Evolutionary conservation across 1,139 yeast species (phyloP).

Genomic region (Diutina neorugosa): DNA sequence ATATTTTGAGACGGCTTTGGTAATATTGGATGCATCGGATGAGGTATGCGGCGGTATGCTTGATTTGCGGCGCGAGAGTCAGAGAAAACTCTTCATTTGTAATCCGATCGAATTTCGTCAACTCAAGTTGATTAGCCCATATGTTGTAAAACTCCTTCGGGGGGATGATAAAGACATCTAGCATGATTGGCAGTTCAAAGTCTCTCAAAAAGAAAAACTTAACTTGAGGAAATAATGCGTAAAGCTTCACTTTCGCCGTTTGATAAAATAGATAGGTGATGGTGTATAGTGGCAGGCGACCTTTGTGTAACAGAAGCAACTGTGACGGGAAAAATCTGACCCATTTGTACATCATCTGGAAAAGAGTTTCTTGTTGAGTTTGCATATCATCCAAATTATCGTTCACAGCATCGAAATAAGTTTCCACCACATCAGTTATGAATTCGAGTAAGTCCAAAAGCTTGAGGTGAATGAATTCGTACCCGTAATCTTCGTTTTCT

Average conservation of each 20-base stretch:
- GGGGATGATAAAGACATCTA: slow-evolving; percentile 22
- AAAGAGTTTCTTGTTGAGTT: slow-evolving; percentile 23
- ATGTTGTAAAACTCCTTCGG: slow-evolving; percentile 13
- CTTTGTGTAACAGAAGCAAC: slow-evolving; percentile 13
- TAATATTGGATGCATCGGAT: slow-evolving; percentile 23
- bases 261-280: slow-evolving; percentile 24
- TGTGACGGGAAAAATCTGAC: slow-evolving; percentile 24
- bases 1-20: slow-evolving; percentile 13
- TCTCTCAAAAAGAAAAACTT: slow-evolving; percentile 30
- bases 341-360: slow-evolving; percentile 28
- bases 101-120: neutral
- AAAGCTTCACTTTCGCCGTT: slow-evolving; percentile 23
- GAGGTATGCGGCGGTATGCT: slow-evolving; percentile 19
- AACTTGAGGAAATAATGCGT: slow-evolving; percentile 29
- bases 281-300: slow-evolving; percentile 21
- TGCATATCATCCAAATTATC: slow-evolving; percentile 16
- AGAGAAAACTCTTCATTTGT: slow-evolving; percentile 11
- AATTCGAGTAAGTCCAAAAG: slow-evolving; percentile 12
- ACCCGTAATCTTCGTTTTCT: neutral
- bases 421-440: slow-evolving; percentile 15
- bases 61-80: slow-evolving; percentile 13
- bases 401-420: slow-evolving; percentile 19
- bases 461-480: neutral
- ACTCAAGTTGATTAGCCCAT: slow-evolving; percentile 8
- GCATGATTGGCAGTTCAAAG: slow-evolving; percentile 31